A percentile compares a stretch with the other conserved stretches of the same genome.
Conservation (phyloP, 805 yeast genomes). For the Candida tibetensis region DNA sequence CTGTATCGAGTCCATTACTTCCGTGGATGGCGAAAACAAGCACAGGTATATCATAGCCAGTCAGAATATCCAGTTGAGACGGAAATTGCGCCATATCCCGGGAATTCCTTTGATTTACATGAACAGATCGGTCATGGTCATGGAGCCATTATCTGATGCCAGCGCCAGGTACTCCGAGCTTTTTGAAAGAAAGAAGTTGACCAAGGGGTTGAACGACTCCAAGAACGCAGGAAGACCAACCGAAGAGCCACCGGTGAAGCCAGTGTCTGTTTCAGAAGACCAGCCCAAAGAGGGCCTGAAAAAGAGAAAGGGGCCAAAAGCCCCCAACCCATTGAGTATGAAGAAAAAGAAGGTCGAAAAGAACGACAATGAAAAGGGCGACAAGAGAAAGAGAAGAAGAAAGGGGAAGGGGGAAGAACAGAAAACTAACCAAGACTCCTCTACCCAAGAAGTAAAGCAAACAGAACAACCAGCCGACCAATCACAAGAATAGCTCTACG, state of each 20-base stretch:
- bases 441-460: too few species aligned
- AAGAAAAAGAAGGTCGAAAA: slow-evolving; percentile 61
- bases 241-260: background rate
- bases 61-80: slow-evolving; percentile 70
- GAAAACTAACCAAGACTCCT: too few species aligned
- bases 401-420: slow-evolving; percentile 2
- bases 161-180: slow-evolving; percentile 41
- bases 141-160: slow-evolving; percentile 88
- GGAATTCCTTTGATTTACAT: slow-evolving; percentile 89
- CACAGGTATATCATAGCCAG: slow-evolving; percentile 89
- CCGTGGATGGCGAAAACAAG: slow-evolving; percentile 73
- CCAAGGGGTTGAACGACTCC: slow-evolving; percentile 73
- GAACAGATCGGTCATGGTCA: slow-evolving; percentile 88
- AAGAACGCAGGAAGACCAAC: slow-evolving; percentile 40
- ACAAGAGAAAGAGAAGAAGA: slow-evolving; percentile 10
- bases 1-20: slow-evolving; percentile 70
- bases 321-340: slow-evolving; percentile 87
- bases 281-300: slow-evolving; percentile 24
- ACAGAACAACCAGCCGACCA: too few species aligned
- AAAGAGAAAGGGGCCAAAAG: slow-evolving; percentile 70
- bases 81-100: slow-evolving; percentile 68
- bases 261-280: slow-evolving; percentile 5
- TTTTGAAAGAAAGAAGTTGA: slow-evolving; percentile 66
- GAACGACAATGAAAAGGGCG: slow-evolving; percentile 8
- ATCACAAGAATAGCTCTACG: too few species aligned